Conservation (phyloP, 306 rosid species). For the Elaeagnus macrophylla region DNA sequence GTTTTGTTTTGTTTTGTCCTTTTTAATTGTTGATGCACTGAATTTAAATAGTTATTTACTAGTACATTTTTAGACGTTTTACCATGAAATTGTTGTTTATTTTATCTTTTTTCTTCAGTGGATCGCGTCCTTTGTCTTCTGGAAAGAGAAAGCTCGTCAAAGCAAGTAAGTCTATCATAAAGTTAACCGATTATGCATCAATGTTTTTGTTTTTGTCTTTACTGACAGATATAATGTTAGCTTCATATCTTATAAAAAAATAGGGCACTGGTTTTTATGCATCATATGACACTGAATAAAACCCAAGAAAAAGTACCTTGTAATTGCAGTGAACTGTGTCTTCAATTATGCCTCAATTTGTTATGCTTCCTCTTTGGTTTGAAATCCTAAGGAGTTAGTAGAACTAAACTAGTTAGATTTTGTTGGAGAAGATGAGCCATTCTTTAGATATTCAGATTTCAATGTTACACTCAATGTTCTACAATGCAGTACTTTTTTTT, state of each 20-base stretch:
- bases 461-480: no score
- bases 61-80: not conserved
- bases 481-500: no score
- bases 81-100: conserved; percentile 10
- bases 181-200: no score
- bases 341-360: no score
- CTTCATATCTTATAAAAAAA: not conserved
- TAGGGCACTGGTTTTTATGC: not conserved
- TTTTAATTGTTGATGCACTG: not conserved
- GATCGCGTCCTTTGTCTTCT: conserved; percentile 51
- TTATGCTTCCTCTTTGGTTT: no score
- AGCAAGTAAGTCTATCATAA: conserved; percentile 70
- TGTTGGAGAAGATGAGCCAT: no score
- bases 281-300: not conserved
- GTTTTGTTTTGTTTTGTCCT: not conserved
- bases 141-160: conserved; percentile 67
- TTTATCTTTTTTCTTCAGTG: conserved; percentile 43
- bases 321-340: no score
- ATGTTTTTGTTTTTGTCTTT: not conserved
- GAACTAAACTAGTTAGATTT: no score
- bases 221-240: not conserved
- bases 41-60: not conserved
- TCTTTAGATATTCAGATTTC: no score
- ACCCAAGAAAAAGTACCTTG: no score
- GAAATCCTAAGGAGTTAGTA: no score